Base-by-base conservation (phyloP, 2,329 filamentous ascomycete genomes). In the Fusarium pseudocircinatum region DNA sequence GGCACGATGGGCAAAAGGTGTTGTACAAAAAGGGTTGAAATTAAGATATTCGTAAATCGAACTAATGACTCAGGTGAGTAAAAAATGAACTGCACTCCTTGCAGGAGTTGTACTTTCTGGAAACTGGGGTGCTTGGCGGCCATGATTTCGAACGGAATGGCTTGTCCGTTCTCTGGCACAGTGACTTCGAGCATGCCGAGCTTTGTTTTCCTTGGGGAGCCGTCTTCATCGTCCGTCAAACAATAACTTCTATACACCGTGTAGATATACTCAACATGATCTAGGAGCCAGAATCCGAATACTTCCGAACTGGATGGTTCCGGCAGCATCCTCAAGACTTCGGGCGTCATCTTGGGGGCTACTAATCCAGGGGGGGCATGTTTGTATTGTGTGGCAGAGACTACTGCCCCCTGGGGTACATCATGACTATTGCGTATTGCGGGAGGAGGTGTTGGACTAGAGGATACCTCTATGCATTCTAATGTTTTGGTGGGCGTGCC, bases 31-130 rank as follows among this genome's bases (percentile, higher is more conserved):
- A 54, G 20, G 22, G 20, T n/a, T 13, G 20, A 28, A 6, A 30
- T 30, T 39, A 54, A 22, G 12, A 54, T 40, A 13, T n/a, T 4
- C 9, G 36, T 16, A 13, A 54, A 54, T 28, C 14, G 14, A 22
- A 13, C 2, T 24, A 54, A 13, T 18, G 52, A 54, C 26, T 6
- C 11, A 14, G 24, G 36, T 9, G 52, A 54, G 6, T 40, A 13
- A 15, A 54, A 54, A n/a, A 28, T 40, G 36, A 54, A 40, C 52
- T 54, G 24, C 26, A 54, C 11, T 54, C 52, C 52, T 54, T 54
- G 34, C 13, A 54, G 26, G 52, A 54, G 52, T 2, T 39, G 26
- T 10, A n/a, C 0, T 24, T 22, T n/a, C 52, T 30, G 26, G 26
- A 40, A 36, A 9, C 5, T 8, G 49, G 49, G 36, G 36, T 28